phyloP scores from a whole-genome alignment of 805 yeast species.

The Jamesozyma rosinii region DNA sequence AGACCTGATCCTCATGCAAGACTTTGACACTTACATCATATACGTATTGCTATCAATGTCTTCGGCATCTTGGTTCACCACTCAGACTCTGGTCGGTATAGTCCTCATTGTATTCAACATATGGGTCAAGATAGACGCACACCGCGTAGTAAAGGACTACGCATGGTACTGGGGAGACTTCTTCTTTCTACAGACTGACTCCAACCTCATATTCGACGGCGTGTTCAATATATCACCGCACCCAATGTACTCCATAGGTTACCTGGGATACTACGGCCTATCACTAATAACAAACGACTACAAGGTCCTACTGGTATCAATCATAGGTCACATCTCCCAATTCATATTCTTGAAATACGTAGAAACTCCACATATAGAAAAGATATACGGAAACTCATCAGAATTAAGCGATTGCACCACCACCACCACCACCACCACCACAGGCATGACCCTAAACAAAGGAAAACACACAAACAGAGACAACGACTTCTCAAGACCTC shows the following conservation, averaged over 20 bases:
- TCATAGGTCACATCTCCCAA: slow-evolving; percentile 68
- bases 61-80: slow-evolving; percentile 4
- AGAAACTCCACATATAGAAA: slow-evolving; percentile 81
- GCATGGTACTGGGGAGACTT: slow-evolving; percentile 97
- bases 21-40: slow-evolving; percentile 65
- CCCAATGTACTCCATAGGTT: slow-evolving; percentile 87
- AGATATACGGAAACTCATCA: slow-evolving; percentile 51
- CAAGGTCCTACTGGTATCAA: slow-evolving; percentile 56
- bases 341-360: slow-evolving; percentile 65
- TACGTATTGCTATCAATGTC: slow-evolving; percentile 43
- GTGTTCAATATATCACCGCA: slow-evolving; percentile 86
- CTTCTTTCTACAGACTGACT: slow-evolving; percentile 64
- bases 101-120: slow-evolving; percentile 59
- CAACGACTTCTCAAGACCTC: slow-evolving; percentile 41
- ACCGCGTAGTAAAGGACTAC: slow-evolving; percentile 76
- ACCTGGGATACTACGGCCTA: slow-evolving; percentile 78
- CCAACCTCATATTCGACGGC: slow-evolving; percentile 73
- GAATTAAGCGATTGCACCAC: background rate
- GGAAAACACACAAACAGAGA: slow-evolving; percentile 25
- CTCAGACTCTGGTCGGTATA: slow-evolving; percentile 42
- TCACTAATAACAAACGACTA: slow-evolving; percentile 70
- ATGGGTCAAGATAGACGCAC: slow-evolving; percentile 84
- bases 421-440: background rate
- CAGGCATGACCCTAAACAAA: background rate
- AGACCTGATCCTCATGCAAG: slow-evolving; percentile 76